Evolutionary conservation across 495 filamentous ascomycete genomes (phyloP), one percentile per base, ranked within the genome.

Genomic region (Penicillium lividum): DNA sequence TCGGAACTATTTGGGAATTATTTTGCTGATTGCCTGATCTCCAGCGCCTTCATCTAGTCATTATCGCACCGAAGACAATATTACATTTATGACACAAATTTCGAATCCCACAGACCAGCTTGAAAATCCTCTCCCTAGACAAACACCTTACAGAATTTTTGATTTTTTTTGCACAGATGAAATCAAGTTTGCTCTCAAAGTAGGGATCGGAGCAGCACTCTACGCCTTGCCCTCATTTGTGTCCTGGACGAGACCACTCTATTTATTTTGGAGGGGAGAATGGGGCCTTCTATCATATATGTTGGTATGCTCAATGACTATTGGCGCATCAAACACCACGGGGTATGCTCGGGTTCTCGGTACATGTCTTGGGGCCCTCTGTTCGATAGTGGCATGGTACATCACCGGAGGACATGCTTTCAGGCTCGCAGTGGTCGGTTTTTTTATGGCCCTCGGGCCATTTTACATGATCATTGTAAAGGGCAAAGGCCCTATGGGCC

Each of bases 291-390:
- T 98, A 36, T 97, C 93, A 0, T 98, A 96, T 75, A 98, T 98
- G 94, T 82, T 98, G 53, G 94, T 98, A n/a, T 97, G 93, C 70
- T 89, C 90, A 6, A 97, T 97, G 93, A 98, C 93, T 0, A 91
- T 97, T 40, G 94, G 94, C 8, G 90, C 93, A 16, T 90, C 91
- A 11, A 98, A 98, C 64, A 96, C 92, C 16, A 96, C 93, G 6
- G 92, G 91, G 4, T 85, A 81, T 73, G 81, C 91, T 53, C 86
- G 94, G 57, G 93, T 97, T 63, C 73, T 89, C n/a, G 94, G 94
- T 52, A 98, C 93, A 6, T 81, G 89, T 55, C 74, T 96, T 25
- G 94, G 94, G 18, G 92, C 91, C 15, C 61, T 82, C 5, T 86
- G 86, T 63, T 89, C 92, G 0, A 81, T 92, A 44, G 30, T 89